phyloP scores from a whole-genome alignment of 345 rosid genomes.

The Pistacia atlantica region DNA sequence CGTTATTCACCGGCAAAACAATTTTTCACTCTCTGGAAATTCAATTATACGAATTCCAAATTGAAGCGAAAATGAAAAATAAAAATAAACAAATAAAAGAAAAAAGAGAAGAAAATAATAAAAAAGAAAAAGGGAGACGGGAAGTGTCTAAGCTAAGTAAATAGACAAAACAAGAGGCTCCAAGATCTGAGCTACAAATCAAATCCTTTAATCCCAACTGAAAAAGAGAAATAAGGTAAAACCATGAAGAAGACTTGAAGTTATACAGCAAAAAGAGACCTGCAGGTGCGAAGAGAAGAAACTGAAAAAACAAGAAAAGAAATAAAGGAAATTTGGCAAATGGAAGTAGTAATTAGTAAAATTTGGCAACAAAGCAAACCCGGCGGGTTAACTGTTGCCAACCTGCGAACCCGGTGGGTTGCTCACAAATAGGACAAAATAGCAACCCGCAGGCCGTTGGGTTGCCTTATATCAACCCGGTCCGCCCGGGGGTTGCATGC shows the following conservation, averaged over 20 bases:
- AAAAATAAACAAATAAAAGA: neutral
- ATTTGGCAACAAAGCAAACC: too few relatives aligned
- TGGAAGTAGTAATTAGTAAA: too few relatives aligned
- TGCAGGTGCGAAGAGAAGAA: constrained; percentile 25
- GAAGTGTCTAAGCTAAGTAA: constrained; percentile 1
- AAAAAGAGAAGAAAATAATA: neutral
- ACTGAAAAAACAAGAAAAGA: neutral
- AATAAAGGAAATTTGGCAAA: too few relatives aligned
- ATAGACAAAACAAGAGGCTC: constrained; percentile 1
- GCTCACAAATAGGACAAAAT: too few relatives aligned
- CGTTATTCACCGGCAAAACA: neutral
- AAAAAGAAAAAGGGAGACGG: neutral
- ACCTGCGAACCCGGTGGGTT: too few relatives aligned
- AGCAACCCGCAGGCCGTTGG: too few relatives aligned
- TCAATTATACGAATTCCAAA: neutral
- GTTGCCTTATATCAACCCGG: too few relatives aligned
- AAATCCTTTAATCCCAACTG: constrained; percentile 11
- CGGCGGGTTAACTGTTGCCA: too few relatives aligned
- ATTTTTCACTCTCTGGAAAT: neutral
- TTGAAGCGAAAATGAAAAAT: neutral
- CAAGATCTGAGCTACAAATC: constrained; percentile 32
- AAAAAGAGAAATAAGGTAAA: constrained; percentile 15
- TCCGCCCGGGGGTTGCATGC: too few relatives aligned
- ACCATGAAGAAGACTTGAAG: constrained; percentile 19
- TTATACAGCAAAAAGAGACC: constrained; percentile 19